Evolutionary conservation across 495 filamentous ascomycete species (phyloP).

Genomic region (Evernia prunastri): DNA sequence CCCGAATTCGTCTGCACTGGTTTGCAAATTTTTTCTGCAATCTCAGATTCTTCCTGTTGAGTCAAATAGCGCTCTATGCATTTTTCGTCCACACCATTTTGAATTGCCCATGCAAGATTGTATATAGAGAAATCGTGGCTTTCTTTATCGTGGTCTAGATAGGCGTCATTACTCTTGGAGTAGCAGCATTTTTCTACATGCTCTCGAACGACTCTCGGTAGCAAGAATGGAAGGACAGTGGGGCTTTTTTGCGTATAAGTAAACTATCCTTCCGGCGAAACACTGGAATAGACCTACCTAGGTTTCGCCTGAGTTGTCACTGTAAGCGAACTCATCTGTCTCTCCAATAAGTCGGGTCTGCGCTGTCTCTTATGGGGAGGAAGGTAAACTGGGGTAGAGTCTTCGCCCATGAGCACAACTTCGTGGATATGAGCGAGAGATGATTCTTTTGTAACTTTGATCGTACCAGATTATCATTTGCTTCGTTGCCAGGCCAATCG

Average conservation of each 20-base stretch:
- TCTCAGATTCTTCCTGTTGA: background rate
- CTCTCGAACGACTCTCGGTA: constrained; percentile 6
- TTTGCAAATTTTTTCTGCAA: background rate
- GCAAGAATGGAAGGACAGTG: constrained; percentile 3
- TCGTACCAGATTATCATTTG: background rate
- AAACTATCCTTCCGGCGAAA: background rate
- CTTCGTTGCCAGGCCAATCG: background rate
- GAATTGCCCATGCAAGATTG: background rate
- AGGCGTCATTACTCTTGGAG: background rate
- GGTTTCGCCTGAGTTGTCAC: background rate
- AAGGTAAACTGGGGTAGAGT: too few relatives aligned
- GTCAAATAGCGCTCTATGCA: constrained; percentile 22
- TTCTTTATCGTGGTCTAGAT: constrained; percentile 15
- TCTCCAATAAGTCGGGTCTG: background rate
- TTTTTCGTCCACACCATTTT: constrained; percentile 7
- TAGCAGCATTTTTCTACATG: background rate
- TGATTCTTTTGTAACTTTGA: background rate
- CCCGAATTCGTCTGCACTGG: background rate
- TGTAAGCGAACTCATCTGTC: background rate
- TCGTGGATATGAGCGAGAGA: background rate
- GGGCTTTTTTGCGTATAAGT: background rate
- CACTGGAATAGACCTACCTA: background rate
- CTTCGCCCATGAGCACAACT: background rate
- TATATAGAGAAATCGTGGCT: background rate
- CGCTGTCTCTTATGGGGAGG: too few relatives aligned